Percentiles rank a stretch among this genome's conserved stretches.
Evolutionary conservation across 2,329 filamentous ascomycete genomes (phyloP).

Genomic region (Corynespora cassiicola): DNA sequence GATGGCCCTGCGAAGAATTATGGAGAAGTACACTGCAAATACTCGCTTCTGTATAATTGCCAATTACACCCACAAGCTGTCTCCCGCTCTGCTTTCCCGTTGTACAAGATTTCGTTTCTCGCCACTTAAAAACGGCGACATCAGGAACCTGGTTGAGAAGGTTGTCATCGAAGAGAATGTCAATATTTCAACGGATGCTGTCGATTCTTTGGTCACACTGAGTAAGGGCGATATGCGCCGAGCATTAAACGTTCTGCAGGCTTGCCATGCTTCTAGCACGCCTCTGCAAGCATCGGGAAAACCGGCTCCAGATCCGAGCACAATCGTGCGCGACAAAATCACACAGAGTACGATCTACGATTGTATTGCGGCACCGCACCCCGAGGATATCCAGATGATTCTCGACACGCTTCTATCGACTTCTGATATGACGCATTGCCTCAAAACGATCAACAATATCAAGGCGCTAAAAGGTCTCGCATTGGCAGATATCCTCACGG

Average conservation of each 20-base stretch:
- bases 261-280: conserved; percentile 91
- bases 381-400: conserved; percentile 85
- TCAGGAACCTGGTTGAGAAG: conserved; percentile 82
- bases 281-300: conserved; percentile 58
- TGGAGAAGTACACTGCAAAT: conserved; percentile 99
- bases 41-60: conserved; percentile 98
- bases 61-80: conserved; percentile 98
- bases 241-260: conserved; percentile 93
- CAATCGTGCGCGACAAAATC: conserved; percentile 80
- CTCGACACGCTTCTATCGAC: conserved; percentile 82
- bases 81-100: conserved; percentile 86
- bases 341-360: conserved; percentile 94
- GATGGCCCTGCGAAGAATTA: conserved; percentile 95
- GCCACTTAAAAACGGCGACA: conserved; percentile 87
- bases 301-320: conserved; percentile 57
- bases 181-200: conserved; percentile 80
- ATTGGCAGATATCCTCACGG: conserved; percentile 90
- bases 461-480: conserved; percentile 87
- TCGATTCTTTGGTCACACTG: conserved; percentile 81
- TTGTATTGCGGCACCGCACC: conserved; percentile 94
- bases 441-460: conserved; percentile 85
- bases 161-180: conserved; percentile 89
- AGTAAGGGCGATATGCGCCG: conserved; percentile 97
- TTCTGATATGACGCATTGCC: conserved; percentile 85
- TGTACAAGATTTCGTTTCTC: conserved; percentile 97